Evolutionary conservation across 352 stramenopile species (phyloP).

Genomic region (Globisporangium megalacanthum): DNA sequence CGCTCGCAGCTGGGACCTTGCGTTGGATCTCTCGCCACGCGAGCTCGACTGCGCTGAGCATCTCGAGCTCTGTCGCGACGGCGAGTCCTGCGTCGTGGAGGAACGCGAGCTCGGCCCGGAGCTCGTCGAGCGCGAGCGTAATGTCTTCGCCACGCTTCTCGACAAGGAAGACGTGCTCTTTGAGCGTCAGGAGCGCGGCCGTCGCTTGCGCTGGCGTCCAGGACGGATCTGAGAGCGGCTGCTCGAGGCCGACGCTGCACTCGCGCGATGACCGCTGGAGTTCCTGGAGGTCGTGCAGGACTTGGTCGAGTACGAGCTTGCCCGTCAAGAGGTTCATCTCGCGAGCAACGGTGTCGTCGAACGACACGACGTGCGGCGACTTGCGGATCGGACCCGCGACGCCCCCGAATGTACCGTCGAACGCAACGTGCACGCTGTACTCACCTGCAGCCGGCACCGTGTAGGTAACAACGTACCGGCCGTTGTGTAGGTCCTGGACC

Average conservation of each 20-base stretch:
- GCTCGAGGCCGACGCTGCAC: conserved; percentile 68
- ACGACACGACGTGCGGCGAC: conserved; percentile 85
- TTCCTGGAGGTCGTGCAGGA: conserved; percentile 56
- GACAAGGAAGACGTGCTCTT: conserved; percentile 75
- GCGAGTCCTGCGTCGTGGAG: conserved; percentile 53
- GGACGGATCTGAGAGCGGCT: conserved; percentile 46
- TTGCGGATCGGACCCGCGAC: conserved; percentile 81
- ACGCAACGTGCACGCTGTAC: conserved; percentile 87
- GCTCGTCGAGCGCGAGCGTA: conserved; percentile 54
- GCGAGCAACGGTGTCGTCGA: conserved; percentile 70
- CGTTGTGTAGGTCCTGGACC: conserved; percentile 87
- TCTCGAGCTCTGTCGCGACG: conserved; percentile 50
- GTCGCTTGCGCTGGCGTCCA: conserved; percentile 63
- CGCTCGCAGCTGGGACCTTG: conserved; percentile 59
- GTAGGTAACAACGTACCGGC: conserved; percentile 93
- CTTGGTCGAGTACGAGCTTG: conserved; percentile 70
- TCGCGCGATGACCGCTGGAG: conserved; percentile 59
- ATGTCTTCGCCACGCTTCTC: conserved; percentile 70
- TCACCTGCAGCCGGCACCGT: conserved; percentile 71
- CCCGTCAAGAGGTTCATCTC: conserved; percentile 82
- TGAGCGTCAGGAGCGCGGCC: conserved; percentile 58
- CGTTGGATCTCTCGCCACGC: conserved; percentile 60
- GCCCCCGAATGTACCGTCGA: conserved; percentile 91
- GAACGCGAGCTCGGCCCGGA: conserved; percentile 60
- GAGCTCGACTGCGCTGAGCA: conserved; percentile 41